Conservation (phyloP, 306 rosid species). For the Comarum palustre region DNA sequence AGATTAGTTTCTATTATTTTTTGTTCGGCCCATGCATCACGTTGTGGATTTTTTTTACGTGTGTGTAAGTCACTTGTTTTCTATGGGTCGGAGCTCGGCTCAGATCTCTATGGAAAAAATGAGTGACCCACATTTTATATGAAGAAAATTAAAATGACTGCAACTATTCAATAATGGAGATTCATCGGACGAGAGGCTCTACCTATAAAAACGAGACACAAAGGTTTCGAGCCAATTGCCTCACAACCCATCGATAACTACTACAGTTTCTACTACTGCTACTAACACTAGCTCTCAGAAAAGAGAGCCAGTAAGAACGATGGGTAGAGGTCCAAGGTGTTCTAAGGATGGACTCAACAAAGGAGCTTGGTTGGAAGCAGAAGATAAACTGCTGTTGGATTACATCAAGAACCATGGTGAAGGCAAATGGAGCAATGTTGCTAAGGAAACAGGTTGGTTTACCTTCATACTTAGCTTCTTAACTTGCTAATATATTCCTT, state of each 20-base stretch:
- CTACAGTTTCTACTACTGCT: background rate
- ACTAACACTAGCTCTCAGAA: background rate
- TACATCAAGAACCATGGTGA: slow-evolving; percentile 7
- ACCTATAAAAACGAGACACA: background rate
- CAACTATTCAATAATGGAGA: background rate
- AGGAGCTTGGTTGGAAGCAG: slow-evolving; percentile 8
- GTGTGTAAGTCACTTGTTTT: background rate
- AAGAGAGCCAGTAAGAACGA: background rate
- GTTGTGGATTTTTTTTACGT: background rate
- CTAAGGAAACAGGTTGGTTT: slow-evolving; percentile 8
- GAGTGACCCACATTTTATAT: background rate
- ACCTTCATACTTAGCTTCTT: background rate
- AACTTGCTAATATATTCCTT: background rate
- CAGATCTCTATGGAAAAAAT: background rate
- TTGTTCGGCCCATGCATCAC: slow-evolving; percentile 2
- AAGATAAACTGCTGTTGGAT: slow-evolving; percentile 1
- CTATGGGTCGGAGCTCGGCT: background rate
- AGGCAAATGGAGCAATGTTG: slow-evolving; percentile 18
- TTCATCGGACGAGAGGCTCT: background rate
- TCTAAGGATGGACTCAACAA: slow-evolving; percentile 16
- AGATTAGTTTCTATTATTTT: background rate
- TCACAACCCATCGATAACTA: background rate
- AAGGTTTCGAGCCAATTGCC: background rate
- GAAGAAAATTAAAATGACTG: background rate
- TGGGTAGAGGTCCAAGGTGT: slow-evolving; percentile 13